Conservation (phyloP, 768 basidiomycete species). For the Lactarius pseudohatsudake region DNA sequence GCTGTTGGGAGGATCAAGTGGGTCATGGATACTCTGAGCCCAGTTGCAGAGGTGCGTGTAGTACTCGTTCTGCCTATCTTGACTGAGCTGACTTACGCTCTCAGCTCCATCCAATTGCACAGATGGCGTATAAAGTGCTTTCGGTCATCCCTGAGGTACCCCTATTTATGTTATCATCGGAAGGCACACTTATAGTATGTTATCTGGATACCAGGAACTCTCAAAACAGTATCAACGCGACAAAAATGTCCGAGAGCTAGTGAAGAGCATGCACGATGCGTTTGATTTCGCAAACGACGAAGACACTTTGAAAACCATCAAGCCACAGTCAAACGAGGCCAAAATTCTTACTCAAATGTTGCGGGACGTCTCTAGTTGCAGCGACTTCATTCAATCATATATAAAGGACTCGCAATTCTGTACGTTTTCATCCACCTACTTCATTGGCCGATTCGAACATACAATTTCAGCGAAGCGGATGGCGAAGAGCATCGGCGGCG, state of each 20-base stretch:
- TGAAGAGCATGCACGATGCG: slow-evolving; percentile 1
- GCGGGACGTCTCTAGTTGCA: neutral
- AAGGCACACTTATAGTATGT: neutral
- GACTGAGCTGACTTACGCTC: neutral
- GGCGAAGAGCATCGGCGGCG: neutral
- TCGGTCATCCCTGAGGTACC: neutral
- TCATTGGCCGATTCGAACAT: neutral
- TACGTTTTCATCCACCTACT: neutral
- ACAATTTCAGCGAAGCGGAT: neutral
- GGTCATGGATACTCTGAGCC: neutral
- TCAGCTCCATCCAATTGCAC: neutral
- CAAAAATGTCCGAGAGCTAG: neutral
- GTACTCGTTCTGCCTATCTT: neutral
- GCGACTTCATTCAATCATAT: neutral
- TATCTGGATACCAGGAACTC: neutral
- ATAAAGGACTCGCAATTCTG: neutral
- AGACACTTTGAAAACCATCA: neutral
- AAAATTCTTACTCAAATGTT: neutral
- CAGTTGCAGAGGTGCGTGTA: neutral
- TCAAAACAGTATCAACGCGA: neutral
- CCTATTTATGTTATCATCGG: neutral
- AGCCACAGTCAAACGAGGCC: neutral
- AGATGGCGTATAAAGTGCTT: neutral
- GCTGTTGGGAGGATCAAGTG: neutral
- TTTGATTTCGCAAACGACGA: neutral